Conservation (phyloP, 768 basidiomycete species). For the Antrodiella citrinella region DNA sequence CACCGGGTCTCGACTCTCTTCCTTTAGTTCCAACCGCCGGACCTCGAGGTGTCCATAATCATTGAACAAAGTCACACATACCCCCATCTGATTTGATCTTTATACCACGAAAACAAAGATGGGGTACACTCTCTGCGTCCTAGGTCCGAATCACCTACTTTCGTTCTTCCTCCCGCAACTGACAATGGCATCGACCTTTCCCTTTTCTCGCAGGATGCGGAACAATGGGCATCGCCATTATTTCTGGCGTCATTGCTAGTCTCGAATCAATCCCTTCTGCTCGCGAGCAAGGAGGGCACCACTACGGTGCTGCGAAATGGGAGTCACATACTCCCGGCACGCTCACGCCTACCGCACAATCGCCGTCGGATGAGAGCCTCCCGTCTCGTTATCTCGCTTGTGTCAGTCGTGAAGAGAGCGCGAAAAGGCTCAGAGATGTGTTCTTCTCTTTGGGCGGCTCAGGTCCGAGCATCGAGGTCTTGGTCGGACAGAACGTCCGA, state of each 20-base stretch:
- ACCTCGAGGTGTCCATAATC: too few species aligned
- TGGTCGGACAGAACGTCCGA: slow-evolving; percentile 59
- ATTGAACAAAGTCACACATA: background rate
- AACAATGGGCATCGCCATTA: slow-evolving; percentile 95
- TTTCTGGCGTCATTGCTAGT: slow-evolving; percentile 86
- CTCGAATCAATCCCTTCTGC: slow-evolving; percentile 43
- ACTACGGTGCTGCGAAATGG: slow-evolving; percentile 41
- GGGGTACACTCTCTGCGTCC: slow-evolving; percentile 89
- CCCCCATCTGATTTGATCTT: background rate
- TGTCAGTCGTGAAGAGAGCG: slow-evolving; percentile 74
- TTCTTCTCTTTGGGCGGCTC: slow-evolving; percentile 54
- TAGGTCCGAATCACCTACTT: slow-evolving; percentile 40
- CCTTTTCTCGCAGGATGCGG: slow-evolving; percentile 78
- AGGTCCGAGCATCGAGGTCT: slow-evolving; percentile 63
- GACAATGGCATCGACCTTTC: slow-evolving; percentile 8
- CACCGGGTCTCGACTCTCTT: background rate
- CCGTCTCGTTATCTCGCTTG: slow-evolving; percentile 82
- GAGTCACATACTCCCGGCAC: slow-evolving; percentile 68
- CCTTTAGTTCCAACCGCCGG: background rate
- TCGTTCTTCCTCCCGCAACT: slow-evolving; percentile 11
- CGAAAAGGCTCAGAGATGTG: slow-evolving; percentile 48
- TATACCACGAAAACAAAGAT: slow-evolving; percentile 32
- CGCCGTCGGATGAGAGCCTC: slow-evolving; percentile 54
- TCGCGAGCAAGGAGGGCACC: too few species aligned
- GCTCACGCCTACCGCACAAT: slow-evolving; percentile 45